These are phyloP conservation scores for Gypsophila paniculata DNA, from an alignment of 179 eudicot species.

Conservation along the genomic window DNA sequence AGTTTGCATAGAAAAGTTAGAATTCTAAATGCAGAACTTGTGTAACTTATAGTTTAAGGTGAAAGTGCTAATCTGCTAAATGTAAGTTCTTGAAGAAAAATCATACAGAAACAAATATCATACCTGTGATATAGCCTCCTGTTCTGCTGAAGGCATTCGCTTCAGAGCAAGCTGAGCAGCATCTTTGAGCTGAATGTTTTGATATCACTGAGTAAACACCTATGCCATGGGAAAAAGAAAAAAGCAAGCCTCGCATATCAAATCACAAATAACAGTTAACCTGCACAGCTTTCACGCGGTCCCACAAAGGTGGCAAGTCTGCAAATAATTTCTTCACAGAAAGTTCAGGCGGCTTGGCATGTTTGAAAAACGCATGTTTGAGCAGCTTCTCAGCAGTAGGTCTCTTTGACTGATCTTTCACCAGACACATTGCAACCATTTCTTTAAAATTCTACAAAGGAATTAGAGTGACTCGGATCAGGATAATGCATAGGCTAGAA, in stretches of 20 bases:
- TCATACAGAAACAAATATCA: conserved; percentile 8
- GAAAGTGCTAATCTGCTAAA: not conserved
- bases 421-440: conserved; percentile 99
- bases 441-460: conserved; percentile 80
- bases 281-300: conserved; percentile 90
- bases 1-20: not conserved
- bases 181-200: conserved; percentile 63
- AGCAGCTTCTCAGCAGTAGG: conserved; percentile 90
- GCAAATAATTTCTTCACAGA: conserved; percentile 75
- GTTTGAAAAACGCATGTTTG: conserved; percentile 92
- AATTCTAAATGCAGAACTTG: not conserved
- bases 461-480: conserved; percentile 28
- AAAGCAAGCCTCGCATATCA: conserved; percentile 11
- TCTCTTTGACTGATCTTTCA: conserved; percentile 96
- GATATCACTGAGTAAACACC: conserved; percentile 13
- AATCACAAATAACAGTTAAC: conserved; percentile 30
- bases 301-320: conserved; percentile 90
- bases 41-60: not conserved
- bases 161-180: conserved; percentile 94
- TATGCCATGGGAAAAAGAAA: conserved; percentile 10
- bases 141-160: conserved; percentile 92
- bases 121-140: conserved; percentile 98
- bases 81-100: not conserved
- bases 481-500: conserved; percentile 12
- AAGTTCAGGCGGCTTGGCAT: conserved; percentile 84